Evolutionary conservation across 768 basidiomycete genomes (phyloP).

Genomic region (Naganishia kalamii): DNA sequence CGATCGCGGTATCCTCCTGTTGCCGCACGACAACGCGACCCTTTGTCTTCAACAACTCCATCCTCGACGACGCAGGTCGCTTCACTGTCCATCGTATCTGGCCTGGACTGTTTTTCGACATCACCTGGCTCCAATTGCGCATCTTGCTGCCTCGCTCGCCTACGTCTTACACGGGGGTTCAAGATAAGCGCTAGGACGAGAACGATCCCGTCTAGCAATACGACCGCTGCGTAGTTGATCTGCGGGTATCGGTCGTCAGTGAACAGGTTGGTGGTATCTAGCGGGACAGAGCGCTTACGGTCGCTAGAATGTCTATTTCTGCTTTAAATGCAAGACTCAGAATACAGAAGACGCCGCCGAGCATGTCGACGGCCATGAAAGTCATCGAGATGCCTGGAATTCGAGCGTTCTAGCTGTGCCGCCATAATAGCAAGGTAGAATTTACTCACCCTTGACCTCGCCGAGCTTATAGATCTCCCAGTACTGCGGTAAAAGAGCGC

Average conservation of each 20-base stretch:
- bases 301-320: conserved; percentile 60
- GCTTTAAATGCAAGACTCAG: conserved; percentile 64
- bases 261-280: not conserved
- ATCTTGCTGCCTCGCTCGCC: conserved; percentile 20
- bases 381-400: conserved; percentile 63
- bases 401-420: conserved; percentile 36
- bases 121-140: not conserved
- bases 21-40: too few relatives aligned
- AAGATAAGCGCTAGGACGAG: conserved; percentile 60
- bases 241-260: not conserved
- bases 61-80: not conserved
- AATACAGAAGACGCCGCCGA: conserved; percentile 65
- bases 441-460: conserved; percentile 34
- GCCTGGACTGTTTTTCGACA: not conserved
- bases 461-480: conserved; percentile 64
- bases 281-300: conserved; percentile 42
- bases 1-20: too few relatives aligned
- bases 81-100: not conserved
- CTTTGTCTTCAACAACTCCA: too few relatives aligned
- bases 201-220: conserved; percentile 60
- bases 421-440: not conserved
- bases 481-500: conserved; percentile 61
- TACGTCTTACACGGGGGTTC: conserved; percentile 53
- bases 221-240: conserved; percentile 56
- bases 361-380: conserved; percentile 65